Conservation (phyloP, 176 grass and related monocot genomes). For the Raddia distichophylla region DNA sequence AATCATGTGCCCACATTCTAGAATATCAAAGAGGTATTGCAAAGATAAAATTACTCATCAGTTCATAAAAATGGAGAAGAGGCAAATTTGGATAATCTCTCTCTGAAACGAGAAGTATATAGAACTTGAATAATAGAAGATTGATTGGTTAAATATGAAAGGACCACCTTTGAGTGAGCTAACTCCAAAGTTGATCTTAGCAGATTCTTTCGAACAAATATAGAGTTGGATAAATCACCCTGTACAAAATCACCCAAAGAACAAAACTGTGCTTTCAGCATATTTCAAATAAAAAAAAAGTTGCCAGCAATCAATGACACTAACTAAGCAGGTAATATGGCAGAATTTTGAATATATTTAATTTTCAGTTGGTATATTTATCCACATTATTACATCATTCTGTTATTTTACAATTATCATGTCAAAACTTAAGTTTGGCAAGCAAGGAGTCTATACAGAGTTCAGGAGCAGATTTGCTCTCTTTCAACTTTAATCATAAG, state of each 20-base stretch:
- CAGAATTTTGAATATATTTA: conserved; percentile 1
- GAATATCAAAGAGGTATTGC: not conserved
- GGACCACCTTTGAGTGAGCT: conserved; percentile 68
- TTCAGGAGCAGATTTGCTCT: not conserved
- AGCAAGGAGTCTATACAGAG: not conserved
- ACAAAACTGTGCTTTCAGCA: conserved; percentile 24
- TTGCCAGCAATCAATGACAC: conserved; percentile 13
- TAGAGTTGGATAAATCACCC: conserved; percentile 70
- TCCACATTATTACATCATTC: not conserved
- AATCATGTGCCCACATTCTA: conserved; percentile 27
- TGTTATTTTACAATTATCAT: conserved; percentile 8
- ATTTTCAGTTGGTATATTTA: conserved; percentile 2
- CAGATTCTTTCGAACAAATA: conserved; percentile 81
- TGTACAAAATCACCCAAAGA: conserved; percentile 47
- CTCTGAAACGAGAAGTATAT: conserved; percentile 1
- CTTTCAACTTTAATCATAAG: not conserved
- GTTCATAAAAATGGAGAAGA: not conserved
- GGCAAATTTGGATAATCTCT: not conserved
- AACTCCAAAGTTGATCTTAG: conserved; percentile 72
- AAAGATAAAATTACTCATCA: not conserved
- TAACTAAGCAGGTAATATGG: conserved; percentile 14
- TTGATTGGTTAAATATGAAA: conserved; percentile 9
- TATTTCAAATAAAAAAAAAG: conserved; percentile 30
- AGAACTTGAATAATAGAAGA: conserved; percentile 23
- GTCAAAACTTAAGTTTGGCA: not conserved